A percentile compares a stretch with the other conserved stretches of the same genome.
These are phyloP conservation scores for Begonia peltatifolia DNA, from an alignment of 306 rosid genomes.

Conservation along the genomic window DNA sequence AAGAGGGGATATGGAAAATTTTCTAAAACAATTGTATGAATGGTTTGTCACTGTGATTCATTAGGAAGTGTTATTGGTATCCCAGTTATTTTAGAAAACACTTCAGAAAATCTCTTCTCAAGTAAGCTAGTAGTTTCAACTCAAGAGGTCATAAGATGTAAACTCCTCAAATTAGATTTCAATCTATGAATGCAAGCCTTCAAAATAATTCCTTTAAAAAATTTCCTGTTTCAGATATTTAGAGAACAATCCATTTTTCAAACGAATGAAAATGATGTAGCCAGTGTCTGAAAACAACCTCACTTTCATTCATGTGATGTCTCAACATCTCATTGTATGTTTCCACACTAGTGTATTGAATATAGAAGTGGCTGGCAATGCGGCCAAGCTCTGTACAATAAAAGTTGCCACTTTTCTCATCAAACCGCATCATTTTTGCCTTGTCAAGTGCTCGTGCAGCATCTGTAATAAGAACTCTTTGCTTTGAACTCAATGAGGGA, in stretches of 20 bases:
- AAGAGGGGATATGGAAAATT: too few species aligned
- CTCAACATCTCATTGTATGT: conserved; percentile 89
- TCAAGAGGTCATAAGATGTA: too few species aligned
- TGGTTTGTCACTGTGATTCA: too few species aligned
- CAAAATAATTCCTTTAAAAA: too few species aligned
- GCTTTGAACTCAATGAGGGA: conserved; percentile 77
- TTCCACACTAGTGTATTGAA: conserved; percentile 92
- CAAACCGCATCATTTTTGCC: conserved; percentile 99
- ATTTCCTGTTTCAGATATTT: too few species aligned
- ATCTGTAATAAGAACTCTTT: conserved; percentile 75
- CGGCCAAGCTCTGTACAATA: conserved; percentile 99
- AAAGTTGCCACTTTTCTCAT: conserved; percentile 96
- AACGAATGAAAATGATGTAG: background rate
- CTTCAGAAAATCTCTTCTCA: too few species aligned
- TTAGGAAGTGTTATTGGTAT: too few species aligned
- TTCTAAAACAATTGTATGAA: too few species aligned
- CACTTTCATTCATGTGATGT: conserved; percentile 86
- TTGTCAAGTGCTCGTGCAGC: conserved; percentile 95
- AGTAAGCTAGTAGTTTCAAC: too few species aligned
- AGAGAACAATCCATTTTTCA: background rate
- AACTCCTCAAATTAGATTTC: too few species aligned
- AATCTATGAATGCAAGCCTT: too few species aligned
- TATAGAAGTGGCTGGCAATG: conserved; percentile 98
- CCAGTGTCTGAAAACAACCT: conserved; percentile 31
- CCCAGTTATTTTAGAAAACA: too few species aligned